Base-by-base conservation (phyloP, 2,329 filamentous ascomycete species). In the Aciculosporium take region DNA sequence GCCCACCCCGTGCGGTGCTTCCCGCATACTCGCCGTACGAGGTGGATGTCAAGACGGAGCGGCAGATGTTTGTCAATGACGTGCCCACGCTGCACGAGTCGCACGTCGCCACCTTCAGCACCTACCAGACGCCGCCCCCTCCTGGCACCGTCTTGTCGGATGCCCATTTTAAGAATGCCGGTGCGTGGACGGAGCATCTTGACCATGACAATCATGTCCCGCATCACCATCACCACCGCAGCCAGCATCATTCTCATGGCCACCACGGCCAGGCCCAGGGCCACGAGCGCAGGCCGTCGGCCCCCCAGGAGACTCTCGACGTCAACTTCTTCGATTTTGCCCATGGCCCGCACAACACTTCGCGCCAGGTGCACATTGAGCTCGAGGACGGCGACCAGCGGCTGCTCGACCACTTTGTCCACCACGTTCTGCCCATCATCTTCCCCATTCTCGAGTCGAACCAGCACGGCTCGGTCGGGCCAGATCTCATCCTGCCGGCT, bases 31-130 rank as follows among this genome's bases (percentile, higher is more conserved):
- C 81, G 17, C 86, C 88, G 0, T 95, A 93, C 58, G 89, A 95
- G 62, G 80, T 95, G 46, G 89, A 95, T 59, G 83, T 96, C 67
- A 94, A 89, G 72, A 95, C 88, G 1, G 89, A 95, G 66, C 75
- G 85, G 49, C 86, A 95, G 52, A 87, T 93, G 69, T 94, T 84
- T 61, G 79, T 95, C 61, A 86, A 95, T 54, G 84, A 95, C 57
- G 74, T 94, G 42, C 86, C 85, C 4, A 83, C 87, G 12, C 70
- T 89, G 45, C 72, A 79, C 50, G 88, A 95, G 62, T 94, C 87
- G 10, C 85, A 85, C 25, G 80, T 87, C 29, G 93, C 88, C 0
- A 94, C 87, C 20, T 95, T 94, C 63, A 94, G 81, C 72, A 88
- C 85, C n/a, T 91, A 79, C 59, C 81, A 85, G 53, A 78, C 80